Base-by-base conservation (phyloP, 2,329 filamentous ascomycete genomes). In the Sordariomycetes sp. region DNA sequence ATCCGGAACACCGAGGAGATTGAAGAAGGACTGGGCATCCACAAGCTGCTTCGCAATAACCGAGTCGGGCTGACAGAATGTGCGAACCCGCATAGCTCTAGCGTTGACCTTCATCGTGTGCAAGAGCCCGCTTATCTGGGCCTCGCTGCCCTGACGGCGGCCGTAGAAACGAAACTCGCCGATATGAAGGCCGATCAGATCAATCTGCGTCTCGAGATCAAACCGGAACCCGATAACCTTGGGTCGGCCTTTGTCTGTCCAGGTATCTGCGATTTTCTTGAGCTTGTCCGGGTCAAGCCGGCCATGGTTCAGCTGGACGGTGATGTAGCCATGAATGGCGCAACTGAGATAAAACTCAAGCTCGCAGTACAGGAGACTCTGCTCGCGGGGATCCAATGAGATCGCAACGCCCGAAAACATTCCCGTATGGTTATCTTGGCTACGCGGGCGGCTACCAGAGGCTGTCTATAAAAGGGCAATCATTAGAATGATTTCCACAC, bases 131-230 rank as follows among this genome's bases (percentile, higher is more conserved):
- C 67, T 64, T 48, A 82, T 73, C 59, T 77, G 74, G 2, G 71
- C 64, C 0, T 69, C 66, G 54, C 75, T 71, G 28, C 71, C 70
- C 58, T 79, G 74, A 11, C 72, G 69, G 2, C 72, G 72, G 35
- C 79, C 79, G 63, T 79, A 77, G 68, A 84, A 84, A 37, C 74
- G 74, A 64, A 85, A 84, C 24, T 78, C 74, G 11, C 76, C 66
- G 32, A 75, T 65, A 61, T 84, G 81, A 10, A 78, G 65, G 18
- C 67, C 64, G 24, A 83, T 66, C 12, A 85, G 73, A 12, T 81
- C 78, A n/a, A 84, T 65, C 68, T 84, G 81, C 1, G 80, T 83
- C 69, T 83, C 80, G 2, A 83, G 66, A 60, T 85, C 80, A 65
- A 81, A 84, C 20, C 79, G 78, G 66, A 83, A 84, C 14, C 78